phyloP scores from a whole-genome alignment of 129 eudicot species.

The Erigeron canadensis region DNA sequence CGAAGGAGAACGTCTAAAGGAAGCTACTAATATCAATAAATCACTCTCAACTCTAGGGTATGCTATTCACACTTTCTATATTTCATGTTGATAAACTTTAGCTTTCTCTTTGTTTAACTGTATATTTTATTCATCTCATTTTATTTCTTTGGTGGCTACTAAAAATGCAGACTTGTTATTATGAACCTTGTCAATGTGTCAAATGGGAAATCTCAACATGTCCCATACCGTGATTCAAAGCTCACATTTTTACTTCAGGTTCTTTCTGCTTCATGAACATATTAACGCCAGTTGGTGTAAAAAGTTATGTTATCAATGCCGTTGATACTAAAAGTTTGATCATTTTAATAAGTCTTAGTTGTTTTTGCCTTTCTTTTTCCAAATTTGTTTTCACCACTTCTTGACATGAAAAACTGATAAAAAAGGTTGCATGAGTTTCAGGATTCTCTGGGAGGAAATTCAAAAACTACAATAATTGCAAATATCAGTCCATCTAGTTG shows the following conservation, averaged over 20 bases:
- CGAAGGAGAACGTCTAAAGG: slow-evolving; percentile 97
- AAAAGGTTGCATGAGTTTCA: slow-evolving; percentile 34
- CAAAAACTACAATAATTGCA: slow-evolving; percentile 93
- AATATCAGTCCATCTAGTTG: slow-evolving; percentile 90
- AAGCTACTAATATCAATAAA: slow-evolving; percentile 97
- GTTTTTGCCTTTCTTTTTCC: background rate
- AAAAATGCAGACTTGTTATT: slow-evolving; percentile 76
- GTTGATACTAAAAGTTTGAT: background rate
- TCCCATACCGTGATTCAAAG: slow-evolving; percentile 96
- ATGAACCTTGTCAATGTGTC: slow-evolving; percentile 94
- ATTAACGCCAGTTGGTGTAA: slow-evolving; percentile 4
- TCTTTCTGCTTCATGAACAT: slow-evolving; percentile 25
- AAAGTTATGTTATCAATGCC: background rate
- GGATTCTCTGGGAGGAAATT: slow-evolving; percentile 99
- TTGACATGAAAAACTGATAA: slow-evolving; percentile 26
- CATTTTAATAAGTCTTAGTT: background rate
- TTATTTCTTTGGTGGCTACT: slow-evolving; percentile 12
- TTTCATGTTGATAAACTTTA: slow-evolving; percentile 19
- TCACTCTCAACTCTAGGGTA: slow-evolving; percentile 98
- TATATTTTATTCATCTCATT: background rate
- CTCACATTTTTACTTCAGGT: slow-evolving; percentile 99
- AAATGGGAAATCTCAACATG: slow-evolving; percentile 88
- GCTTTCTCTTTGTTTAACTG: slow-evolving; percentile 9
- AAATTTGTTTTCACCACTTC: background rate
- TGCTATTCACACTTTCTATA: slow-evolving; percentile 16